These are phyloP conservation scores for Mycosarcoma mackinlayi DNA, from an alignment of 1,284 basidiomycete genomes.

Conservation along the genomic window DNA sequence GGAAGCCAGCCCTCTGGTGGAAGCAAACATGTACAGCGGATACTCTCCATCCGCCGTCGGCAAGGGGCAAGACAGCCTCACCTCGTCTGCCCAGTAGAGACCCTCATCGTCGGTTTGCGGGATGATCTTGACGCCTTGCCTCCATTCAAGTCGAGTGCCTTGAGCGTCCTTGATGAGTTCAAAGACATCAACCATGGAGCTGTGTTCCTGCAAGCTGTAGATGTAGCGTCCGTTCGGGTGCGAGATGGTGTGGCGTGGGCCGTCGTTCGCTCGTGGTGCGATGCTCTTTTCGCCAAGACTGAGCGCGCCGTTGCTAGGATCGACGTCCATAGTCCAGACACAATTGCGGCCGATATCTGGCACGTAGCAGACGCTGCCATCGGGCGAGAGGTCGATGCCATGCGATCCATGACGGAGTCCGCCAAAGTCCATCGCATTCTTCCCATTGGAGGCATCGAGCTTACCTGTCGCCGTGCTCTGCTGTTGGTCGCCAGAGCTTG, in stretches of 20 bases:
- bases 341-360: slow-evolving; percentile 68
- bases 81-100: slow-evolving; percentile 69
- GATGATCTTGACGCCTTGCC: slow-evolving; percentile 64
- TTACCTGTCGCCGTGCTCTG: slow-evolving; percentile 3
- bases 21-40: slow-evolving; percentile 66
- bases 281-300: slow-evolving; percentile 66
- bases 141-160: slow-evolving; percentile 50
- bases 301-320: slow-evolving; percentile 52
- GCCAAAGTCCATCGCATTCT: slow-evolving; percentile 53
- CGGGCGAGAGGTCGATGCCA: slow-evolving; percentile 31
- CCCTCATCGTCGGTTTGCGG: slow-evolving; percentile 48
- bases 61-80: slow-evolving; percentile 65
- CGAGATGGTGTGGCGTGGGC: slow-evolving; percentile 69
- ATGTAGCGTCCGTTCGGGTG: slow-evolving; percentile 69
- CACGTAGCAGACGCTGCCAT: slow-evolving; percentile 21
- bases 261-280: slow-evolving; percentile 68
- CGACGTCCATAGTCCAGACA: slow-evolving; percentile 68
- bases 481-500: neutral
- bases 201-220: slow-evolving; percentile 68
- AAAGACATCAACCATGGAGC: slow-evolving; percentile 62
- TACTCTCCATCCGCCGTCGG: slow-evolving; percentile 8
- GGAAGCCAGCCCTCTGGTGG: slow-evolving; percentile 66
- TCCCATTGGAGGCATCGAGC: slow-evolving; percentile 32
- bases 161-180: slow-evolving; percentile 37
- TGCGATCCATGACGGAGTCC: slow-evolving; percentile 50